Evolutionary conservation across 2,329 filamentous ascomycete genomes (phyloP).

Genomic region (Ilyonectria destructans): DNA sequence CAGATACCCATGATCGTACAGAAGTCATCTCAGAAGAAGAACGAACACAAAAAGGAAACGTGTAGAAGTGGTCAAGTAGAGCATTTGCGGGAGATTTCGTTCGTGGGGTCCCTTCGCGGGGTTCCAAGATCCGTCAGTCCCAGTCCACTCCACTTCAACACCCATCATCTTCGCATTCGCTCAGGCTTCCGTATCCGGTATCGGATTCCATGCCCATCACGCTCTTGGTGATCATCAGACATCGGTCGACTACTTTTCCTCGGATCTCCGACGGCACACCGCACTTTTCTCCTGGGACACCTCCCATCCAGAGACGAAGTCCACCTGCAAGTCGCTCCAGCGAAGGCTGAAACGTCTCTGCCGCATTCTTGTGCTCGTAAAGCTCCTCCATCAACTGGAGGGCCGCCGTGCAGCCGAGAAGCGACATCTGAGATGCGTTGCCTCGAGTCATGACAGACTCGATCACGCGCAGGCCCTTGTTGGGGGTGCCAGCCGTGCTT

Average conservation of each 20-base stretch:
- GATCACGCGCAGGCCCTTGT: slow-evolving; percentile 65
- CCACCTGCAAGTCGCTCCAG: slow-evolving; percentile 72
- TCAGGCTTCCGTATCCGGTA: slow-evolving; percentile 73
- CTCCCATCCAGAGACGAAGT: slow-evolving; percentile 75
- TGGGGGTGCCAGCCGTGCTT: slow-evolving; percentile 52
- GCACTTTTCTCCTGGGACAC: slow-evolving; percentile 65
- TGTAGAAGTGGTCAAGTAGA: slow-evolving; percentile 36
- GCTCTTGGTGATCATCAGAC: slow-evolving; percentile 69
- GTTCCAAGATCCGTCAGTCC: neutral
- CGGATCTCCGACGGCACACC: slow-evolving; percentile 69
- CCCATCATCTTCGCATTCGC: slow-evolving; percentile 61
- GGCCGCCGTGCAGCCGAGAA: slow-evolving; percentile 73
- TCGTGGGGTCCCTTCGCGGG: neutral
- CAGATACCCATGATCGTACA: slow-evolving; percentile 50
- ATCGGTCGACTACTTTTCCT: slow-evolving; percentile 69
- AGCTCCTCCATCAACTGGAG: slow-evolving; percentile 73
- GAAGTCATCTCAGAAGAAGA: slow-evolving; percentile 42
- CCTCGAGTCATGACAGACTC: slow-evolving; percentile 64
- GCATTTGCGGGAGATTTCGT: slow-evolving; percentile 10
- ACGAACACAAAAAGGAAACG: slow-evolving; percentile 25
- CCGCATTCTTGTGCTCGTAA: slow-evolving; percentile 62
- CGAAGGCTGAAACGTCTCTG: slow-evolving; percentile 63
- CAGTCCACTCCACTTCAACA: slow-evolving; percentile 39
- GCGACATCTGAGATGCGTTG: slow-evolving; percentile 62
- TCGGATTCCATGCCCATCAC: slow-evolving; percentile 74